Conservation (phyloP, 805 yeast species). For the Metschnikowia picachoensis region DNA sequence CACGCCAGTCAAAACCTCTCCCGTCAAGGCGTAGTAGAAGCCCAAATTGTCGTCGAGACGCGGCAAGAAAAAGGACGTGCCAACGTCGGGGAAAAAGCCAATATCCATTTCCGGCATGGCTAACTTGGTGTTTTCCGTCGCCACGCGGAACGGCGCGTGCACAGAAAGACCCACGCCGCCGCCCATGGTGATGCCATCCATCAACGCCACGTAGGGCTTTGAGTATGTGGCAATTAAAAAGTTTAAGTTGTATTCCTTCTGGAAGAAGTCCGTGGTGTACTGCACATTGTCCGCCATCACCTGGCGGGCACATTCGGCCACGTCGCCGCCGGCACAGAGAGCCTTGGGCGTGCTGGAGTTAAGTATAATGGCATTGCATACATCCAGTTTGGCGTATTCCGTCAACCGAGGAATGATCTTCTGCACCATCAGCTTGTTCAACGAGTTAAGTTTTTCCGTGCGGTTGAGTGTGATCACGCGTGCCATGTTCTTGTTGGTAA, state of each 20-base stretch:
- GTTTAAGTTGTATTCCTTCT: constrained; percentile 76
- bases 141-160: constrained; percentile 88
- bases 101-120: constrained; percentile 99
- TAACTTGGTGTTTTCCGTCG: constrained; percentile 85
- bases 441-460: constrained; percentile 78
- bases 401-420: constrained; percentile 66
- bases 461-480: constrained; percentile 77
- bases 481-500: constrained; percentile 58
- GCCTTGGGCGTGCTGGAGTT: constrained; percentile 65
- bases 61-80: constrained; percentile 85
- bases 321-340: constrained; percentile 97
- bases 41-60: constrained; percentile 81
- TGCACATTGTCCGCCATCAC: constrained; percentile 46
- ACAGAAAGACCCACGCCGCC: constrained; percentile 94
- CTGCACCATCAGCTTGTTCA: constrained; percentile 70
- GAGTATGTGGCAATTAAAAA: constrained; percentile 74
- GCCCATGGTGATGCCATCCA: constrained; percentile 96
- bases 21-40: constrained; percentile 81
- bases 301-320: constrained; percentile 67
- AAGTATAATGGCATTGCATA: constrained; percentile 63
- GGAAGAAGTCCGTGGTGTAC: constrained; percentile 64
- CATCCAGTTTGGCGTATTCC: constrained; percentile 70
- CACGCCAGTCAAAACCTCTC: constrained; percentile 68
- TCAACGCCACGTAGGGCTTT: constrained; percentile 81
- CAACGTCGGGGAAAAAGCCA: constrained; percentile 96